phyloP scores from a whole-genome alignment of 495 filamentous ascomycete species.

The Lentithecium fluviatile region DNA sequence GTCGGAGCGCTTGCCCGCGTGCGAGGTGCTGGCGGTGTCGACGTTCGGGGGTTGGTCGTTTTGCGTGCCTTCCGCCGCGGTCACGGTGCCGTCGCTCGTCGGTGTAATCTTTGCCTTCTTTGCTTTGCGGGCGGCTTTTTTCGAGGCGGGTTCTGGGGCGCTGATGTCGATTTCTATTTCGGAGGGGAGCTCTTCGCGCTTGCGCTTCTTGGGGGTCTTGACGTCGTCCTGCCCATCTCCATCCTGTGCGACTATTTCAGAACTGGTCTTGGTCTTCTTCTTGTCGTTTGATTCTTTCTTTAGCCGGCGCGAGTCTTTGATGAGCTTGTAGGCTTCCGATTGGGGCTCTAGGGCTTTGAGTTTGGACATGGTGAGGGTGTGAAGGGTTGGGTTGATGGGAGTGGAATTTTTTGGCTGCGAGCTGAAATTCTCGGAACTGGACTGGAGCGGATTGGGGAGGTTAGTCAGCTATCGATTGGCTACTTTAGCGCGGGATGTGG shows the following conservation, averaged over 20 bases:
- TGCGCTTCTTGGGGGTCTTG: conserved; percentile 40
- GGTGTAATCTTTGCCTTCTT: conserved; percentile 50
- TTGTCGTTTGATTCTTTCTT: conserved; percentile 18
- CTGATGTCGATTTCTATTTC: conserved; percentile 85
- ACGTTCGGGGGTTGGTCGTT: conserved; percentile 29
- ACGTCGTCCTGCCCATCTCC: background rate
- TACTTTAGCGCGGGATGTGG: conserved; percentile 2
- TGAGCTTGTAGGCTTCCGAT: background rate
- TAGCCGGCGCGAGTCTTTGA: conserved; percentile 3
- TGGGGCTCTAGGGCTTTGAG: background rate
- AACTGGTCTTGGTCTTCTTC: conserved; percentile 8
- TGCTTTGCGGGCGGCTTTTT: conserved; percentile 57
- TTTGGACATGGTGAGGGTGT: background rate
- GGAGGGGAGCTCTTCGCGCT: conserved; percentile 37
- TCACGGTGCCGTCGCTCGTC: background rate
- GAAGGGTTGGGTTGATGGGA: background rate
- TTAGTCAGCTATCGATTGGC: background rate
- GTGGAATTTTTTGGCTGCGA: too few species aligned
- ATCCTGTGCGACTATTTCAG: background rate
- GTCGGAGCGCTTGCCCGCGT: conserved; percentile 60
- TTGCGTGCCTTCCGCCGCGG: conserved; percentile 1
- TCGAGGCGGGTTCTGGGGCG: conserved; percentile 88
- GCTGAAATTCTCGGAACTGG: too few species aligned
- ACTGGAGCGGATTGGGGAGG: too few species aligned
- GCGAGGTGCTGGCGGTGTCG: conserved; percentile 39